These are phyloP conservation scores for Penicillium sp. DNA, from an alignment of 2,329 filamentous ascomycete genomes.

Conservation along the genomic window DNA sequence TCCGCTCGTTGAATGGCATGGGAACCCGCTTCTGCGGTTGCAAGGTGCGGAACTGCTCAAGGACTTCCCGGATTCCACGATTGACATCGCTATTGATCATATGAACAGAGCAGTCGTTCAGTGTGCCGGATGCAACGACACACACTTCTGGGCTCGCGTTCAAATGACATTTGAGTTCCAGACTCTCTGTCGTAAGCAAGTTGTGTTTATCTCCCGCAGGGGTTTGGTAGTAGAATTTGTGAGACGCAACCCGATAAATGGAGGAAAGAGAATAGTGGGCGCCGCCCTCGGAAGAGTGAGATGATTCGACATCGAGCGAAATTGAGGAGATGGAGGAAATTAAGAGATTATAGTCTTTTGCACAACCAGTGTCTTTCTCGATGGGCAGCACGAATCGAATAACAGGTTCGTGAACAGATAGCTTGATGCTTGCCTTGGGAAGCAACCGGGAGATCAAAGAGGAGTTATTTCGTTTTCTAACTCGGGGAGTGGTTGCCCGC, in stretches of 20 bases:
- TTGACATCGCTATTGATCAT: conserved; percentile 92
- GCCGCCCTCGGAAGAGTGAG: conserved; percentile 84
- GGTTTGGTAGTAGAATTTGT: conserved; percentile 94
- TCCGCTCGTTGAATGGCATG: conserved; percentile 56
- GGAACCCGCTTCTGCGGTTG: conserved; percentile 64
- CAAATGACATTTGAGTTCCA: conserved; percentile 85
- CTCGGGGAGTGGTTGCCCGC: conserved; percentile 51
- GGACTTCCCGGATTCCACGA: conserved; percentile 88
- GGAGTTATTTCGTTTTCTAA: conserved; percentile 58
- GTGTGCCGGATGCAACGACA: conserved; percentile 76
- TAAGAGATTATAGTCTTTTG: conserved; percentile 90
- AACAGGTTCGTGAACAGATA: conserved; percentile 96
- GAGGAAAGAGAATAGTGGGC: conserved; percentile 86
- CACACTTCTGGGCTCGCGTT: conserved; percentile 85
- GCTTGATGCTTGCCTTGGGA: conserved; percentile 91
- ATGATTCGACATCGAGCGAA: conserved; percentile 91
- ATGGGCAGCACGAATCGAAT: conserved; percentile 86
- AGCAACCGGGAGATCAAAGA: conserved; percentile 85
- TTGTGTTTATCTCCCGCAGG: conserved; percentile 82
- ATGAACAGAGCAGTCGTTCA: conserved; percentile 87
- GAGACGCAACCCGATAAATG: conserved; percentile 80
- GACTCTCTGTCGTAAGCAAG: conserved; percentile 81
- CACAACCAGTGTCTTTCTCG: conserved; percentile 62
- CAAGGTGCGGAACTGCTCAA: conserved; percentile 77
- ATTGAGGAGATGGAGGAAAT: conserved; percentile 95